phyloP scores from a whole-genome alignment of 495 filamentous ascomycete species.

The Hypoxylon subgilvum region DNA sequence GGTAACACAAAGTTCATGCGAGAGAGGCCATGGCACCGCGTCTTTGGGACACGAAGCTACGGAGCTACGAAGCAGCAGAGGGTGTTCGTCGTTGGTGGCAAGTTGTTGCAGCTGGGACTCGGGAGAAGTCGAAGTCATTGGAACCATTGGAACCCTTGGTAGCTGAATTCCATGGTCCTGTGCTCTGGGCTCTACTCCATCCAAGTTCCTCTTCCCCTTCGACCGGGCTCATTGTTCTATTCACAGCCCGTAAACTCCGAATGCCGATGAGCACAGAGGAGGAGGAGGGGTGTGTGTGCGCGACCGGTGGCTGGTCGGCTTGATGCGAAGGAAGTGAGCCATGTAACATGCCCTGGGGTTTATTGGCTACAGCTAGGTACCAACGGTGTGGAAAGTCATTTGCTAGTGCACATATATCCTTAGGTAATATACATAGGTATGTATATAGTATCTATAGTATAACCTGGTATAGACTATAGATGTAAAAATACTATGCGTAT shows the following conservation, averaged over 20 bases:
- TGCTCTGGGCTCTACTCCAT: not conserved
- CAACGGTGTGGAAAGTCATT: slow-evolving; percentile 20
- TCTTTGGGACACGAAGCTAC: not conserved
- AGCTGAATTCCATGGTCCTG: slow-evolving; percentile 3
- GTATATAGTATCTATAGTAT: not conserved
- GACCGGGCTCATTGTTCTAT: slow-evolving; percentile 10
- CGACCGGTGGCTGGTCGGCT: not conserved
- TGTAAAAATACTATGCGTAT: too few relatives aligned
- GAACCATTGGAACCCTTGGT: too few relatives aligned
- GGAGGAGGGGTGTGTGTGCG: slow-evolving; percentile 22
- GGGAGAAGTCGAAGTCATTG: too few relatives aligned
- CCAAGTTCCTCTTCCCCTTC: slow-evolving; percentile 12
- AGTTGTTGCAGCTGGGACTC: slow-evolving; percentile 11
- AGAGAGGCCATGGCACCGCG: slow-evolving; percentile 9
- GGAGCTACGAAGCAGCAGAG: too few relatives aligned
- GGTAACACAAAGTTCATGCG: slow-evolving; percentile 18
- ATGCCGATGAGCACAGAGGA: slow-evolving; percentile 38
- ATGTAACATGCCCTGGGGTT: slow-evolving; percentile 16
- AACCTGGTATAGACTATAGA: not conserved
- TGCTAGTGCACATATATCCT: not conserved
- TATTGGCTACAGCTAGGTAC: slow-evolving; percentile 20
- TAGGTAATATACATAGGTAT: slow-evolving; percentile 6
- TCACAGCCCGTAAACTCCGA: slow-evolving; percentile 25
- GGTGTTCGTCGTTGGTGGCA: slow-evolving; percentile 23
- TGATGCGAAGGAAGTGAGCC: slow-evolving; percentile 1